Percentiles rank a stretch among this genome's conserved stretches.
Evolutionary conservation across 805 yeast genomes (phyloP).

Genomic region (Maudiozyma barnettii): DNA sequence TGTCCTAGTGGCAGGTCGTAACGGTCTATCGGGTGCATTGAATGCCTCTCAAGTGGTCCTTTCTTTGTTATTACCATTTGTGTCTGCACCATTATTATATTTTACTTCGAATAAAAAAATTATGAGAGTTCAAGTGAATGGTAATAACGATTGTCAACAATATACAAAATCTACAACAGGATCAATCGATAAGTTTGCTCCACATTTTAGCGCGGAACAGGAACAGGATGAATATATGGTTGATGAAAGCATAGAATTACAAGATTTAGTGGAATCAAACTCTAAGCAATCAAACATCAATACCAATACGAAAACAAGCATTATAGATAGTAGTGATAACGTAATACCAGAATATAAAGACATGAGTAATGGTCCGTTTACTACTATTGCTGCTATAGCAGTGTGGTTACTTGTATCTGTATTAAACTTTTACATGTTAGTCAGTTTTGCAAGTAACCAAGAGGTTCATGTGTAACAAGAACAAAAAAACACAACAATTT

Average conservation of each 20-base stretch:
- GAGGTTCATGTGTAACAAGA: conserved; percentile 26
- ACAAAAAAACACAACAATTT: too few species aligned
- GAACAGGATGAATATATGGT: background rate
- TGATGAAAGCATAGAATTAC: conserved; percentile 3
- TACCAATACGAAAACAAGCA: too few species aligned
- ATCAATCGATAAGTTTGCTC: conserved; percentile 1
- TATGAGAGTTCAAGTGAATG: conserved; percentile 45
- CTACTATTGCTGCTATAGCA: conserved; percentile 41
- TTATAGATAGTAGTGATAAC: background rate
- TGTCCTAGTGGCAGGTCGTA: conserved; percentile 67
- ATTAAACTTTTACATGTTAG: conserved; percentile 56
- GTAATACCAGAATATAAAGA: conserved; percentile 24
- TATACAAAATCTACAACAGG: background rate
- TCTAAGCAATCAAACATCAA: background rate
- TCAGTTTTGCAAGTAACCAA: conserved; percentile 39
- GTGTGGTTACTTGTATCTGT: conserved; percentile 64
- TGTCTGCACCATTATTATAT: conserved; percentile 77
- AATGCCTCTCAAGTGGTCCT: conserved; percentile 83
- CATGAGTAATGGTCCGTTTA: conserved; percentile 37
- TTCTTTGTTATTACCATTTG: conserved; percentile 71
- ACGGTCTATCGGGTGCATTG: conserved; percentile 66
- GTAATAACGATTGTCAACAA: conserved; percentile 7
- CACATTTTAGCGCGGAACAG: too few species aligned
- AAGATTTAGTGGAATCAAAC: background rate
- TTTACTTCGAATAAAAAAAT: conserved; percentile 63